phyloP scores from a whole-genome alignment of 768 basidiomycete species.

The Sporobolomyces phaffii region DNA sequence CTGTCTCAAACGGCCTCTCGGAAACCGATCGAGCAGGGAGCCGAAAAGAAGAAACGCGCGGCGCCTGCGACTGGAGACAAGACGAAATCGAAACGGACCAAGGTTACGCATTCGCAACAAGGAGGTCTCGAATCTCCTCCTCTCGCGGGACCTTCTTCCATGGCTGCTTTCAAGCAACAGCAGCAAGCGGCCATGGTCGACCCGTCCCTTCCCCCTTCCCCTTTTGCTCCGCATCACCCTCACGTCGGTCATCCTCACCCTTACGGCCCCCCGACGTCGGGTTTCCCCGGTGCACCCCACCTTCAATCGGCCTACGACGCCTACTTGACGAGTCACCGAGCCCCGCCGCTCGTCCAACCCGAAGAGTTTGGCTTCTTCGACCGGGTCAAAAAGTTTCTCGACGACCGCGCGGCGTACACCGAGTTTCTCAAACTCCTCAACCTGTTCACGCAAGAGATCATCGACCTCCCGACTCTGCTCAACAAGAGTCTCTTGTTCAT shows the following conservation, averaged over 20 bases:
- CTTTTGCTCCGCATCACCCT: conserved; percentile 1
- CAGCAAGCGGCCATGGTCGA: neutral
- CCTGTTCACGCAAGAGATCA: conserved; percentile 84
- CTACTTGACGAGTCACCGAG: conserved; percentile 30
- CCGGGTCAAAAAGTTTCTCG: conserved; percentile 58
- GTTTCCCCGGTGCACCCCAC: conserved; percentile 36
- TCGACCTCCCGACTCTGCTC: conserved; percentile 74
- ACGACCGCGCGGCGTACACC: conserved; percentile 53
- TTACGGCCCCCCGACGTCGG: conserved; percentile 22
- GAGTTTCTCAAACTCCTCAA: conserved; percentile 91
- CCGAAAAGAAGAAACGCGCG: conserved; percentile 39
- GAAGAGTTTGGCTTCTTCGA: conserved; percentile 93
- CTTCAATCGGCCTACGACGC: conserved; percentile 38
- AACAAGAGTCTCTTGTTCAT: conserved; percentile 75
- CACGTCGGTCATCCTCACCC: conserved; percentile 14
- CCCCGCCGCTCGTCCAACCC: conserved; percentile 34
- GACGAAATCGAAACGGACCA: conserved; percentile 36
- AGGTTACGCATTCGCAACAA: conserved; percentile 23
- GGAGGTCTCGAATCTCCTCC: conserved; percentile 28
- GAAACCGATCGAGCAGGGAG: neutral
- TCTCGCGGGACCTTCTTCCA: neutral
- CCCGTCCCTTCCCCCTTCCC: conserved; percentile 15
- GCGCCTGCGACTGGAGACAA: conserved; percentile 37
- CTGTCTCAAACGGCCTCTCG: neutral
- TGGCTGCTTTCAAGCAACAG: neutral